Evolutionary conservation across 805 yeast genomes (phyloP), one percentile per base, ranked within the genome.

Genomic region (Ogataea methylovora): DNA sequence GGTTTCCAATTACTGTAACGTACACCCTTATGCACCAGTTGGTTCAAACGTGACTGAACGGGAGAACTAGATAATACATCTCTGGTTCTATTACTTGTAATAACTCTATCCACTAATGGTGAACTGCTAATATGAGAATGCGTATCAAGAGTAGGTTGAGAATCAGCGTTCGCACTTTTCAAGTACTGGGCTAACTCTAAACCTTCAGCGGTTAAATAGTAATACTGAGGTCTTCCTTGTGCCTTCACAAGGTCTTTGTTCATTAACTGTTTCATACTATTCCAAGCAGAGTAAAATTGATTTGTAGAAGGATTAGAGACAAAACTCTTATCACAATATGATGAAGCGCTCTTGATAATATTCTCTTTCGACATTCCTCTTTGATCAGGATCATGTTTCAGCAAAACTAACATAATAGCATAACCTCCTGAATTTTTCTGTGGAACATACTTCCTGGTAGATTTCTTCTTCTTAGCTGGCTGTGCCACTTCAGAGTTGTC

Each of bases 361-460:
- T 74, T 80, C 9, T 72, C 73, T 48, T 75, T 81, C 4, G 78
- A 66, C 45, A 84, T 48, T 0, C 95, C 94, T n/a, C 54, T 48
- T 15, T 66, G 54, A 2, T 55, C 46, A 4, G 58, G 52, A 46
- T 79, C 86, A 19, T 50, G 53, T 29, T 72, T 63, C 32, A 65
- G 58, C 3, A 87, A 56, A 0, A 79, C 78, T 14, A 85, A 40
- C 14, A 87, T 46, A 8, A 87, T 81, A 0, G 92, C 95, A 60
- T 84, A 88, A 0, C 84, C 94, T 2, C 96, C 96, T 0, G 92
- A 76, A 24, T 88, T 60, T 40, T 76, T 74, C 31, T 65, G 67
- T 0, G 97, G 97, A 0, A 86, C 67, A 52, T 83, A 86, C 24
- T 57, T 37, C 38, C 48, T 49, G 27, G 41, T 41, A 21, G 29